Evolutionary conservation across 192 early-diverging fungal genomes (phyloP).

Genomic region (Podila epicladia): DNA sequence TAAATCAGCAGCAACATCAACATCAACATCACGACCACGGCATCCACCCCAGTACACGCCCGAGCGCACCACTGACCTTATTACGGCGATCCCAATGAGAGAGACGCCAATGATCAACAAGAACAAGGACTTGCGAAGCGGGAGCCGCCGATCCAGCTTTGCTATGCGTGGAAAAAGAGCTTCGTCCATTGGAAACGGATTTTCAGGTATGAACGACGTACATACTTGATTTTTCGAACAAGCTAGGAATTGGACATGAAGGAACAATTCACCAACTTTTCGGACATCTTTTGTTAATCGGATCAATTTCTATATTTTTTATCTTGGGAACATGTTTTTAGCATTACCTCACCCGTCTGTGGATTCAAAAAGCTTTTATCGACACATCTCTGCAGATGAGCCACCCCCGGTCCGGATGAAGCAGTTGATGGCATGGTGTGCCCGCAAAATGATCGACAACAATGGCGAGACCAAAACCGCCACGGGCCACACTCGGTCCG

Average conservation of each 20-base stretch:
- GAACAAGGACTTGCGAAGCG: constrained; percentile 41
- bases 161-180: constrained; percentile 38
- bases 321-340: not conserved
- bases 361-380: constrained; percentile 35
- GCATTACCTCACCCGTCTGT: constrained; percentile 40
- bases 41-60: constrained; percentile 8
- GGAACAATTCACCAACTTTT: not conserved
- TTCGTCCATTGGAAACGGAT: constrained; percentile 46
- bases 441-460: constrained; percentile 25
- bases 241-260: too few relatives aligned
- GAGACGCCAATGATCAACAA: constrained; percentile 46
- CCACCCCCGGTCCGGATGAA: constrained; percentile 43
- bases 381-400: constrained; percentile 43
- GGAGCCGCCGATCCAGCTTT: constrained; percentile 37
- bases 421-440: constrained; percentile 46
- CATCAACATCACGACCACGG: not conserved
- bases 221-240: not conserved
- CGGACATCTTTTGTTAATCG: not conserved
- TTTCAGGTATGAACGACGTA: constrained; percentile 2
- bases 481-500: not conserved
- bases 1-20: not conserved
- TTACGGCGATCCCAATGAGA: constrained; percentile 39
- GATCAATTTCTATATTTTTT: not conserved
- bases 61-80: constrained; percentile 10
- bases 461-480: not conserved